Base-by-base conservation (phyloP, 805 yeast genomes). In the Torulaspora quercuum region DNA sequence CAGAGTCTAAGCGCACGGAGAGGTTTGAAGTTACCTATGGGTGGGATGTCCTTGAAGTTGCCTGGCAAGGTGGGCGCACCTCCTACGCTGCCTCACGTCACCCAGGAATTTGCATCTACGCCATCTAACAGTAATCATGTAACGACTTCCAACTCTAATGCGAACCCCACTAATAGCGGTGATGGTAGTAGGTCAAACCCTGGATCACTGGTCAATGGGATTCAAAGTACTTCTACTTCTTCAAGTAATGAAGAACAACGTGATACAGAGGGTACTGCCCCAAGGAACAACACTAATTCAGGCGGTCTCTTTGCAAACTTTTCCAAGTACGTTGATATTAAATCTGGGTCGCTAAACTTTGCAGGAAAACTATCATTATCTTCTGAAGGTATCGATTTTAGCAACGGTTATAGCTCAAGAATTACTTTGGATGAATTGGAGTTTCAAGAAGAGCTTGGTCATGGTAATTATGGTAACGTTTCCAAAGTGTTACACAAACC, bases 381-480 rank as follows among this genome's bases (percentile, higher is more conserved):
- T 52, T 82, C 97, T 0, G 78, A 84, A 46, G 98, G 98, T 30
- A 81, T 92, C 33, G 92, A 88, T 58, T 92, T 92, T 53, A 75
- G 85, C 23, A 78, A 84, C 32, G 98, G 98, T 1, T 76, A 89
- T 2, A 80, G 88, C 30, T 89, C 92, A 64, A 70, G 83, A 41
- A 88, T 92, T 24, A 80, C 92, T 3, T 72, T 88, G 37, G 95
- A 87, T 49, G 95, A 92, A 53, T 62, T 84, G 39, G 82, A 82
- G 51, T 78, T 83, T 46, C 69, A 86, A 39, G 95, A 82, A 34
- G 97, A 90, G 61, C 67, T 92, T 29, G 98, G 98, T 2, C 76
- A 90, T 30, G 98, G 98, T 7, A 92, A 92, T 64, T 92, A 92
- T 61, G 98, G 98, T 36, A 85, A 95, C 1, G 98, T 92, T 6